Conservation (phyloP, 306 rosid genomes). For the Lathyrus sativus region DNA sequence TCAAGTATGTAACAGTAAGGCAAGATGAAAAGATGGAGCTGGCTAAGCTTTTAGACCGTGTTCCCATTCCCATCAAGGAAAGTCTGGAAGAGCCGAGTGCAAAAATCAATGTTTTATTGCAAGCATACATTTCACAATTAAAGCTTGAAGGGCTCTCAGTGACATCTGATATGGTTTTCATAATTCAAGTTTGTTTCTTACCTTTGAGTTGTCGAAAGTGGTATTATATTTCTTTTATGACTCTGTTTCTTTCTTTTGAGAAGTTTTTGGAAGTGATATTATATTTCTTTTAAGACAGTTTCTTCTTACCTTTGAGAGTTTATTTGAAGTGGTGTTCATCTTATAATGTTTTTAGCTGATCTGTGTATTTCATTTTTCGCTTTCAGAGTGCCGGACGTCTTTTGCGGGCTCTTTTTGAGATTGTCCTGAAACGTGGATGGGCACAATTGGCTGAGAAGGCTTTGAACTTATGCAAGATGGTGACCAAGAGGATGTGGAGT, state of each 20-base stretch:
- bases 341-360: slow-evolving; percentile 18
- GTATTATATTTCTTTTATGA: neutral
- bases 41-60: slow-evolving; percentile 85
- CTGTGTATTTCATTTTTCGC: slow-evolving; percentile 5
- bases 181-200: slow-evolving; percentile 71
- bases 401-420: slow-evolving; percentile 95
- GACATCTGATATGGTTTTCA: slow-evolving; percentile 95
- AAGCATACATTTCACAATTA: slow-evolving; percentile 86
- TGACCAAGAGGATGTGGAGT: slow-evolving; percentile 90
- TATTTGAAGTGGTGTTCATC: neutral
- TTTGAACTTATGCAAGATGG: slow-evolving; percentile 93
- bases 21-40: slow-evolving; percentile 95
- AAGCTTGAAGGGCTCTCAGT: slow-evolving; percentile 94
- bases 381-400: slow-evolving; percentile 93
- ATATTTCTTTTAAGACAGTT: neutral
- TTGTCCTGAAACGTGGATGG: slow-evolving; percentile 92
- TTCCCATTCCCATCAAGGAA: slow-evolving; percentile 96
- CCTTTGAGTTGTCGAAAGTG: neutral
- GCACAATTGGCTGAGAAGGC: slow-evolving; percentile 93
- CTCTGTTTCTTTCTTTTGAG: neutral
- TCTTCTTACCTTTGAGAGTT: neutral
- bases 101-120: slow-evolving; percentile 90
- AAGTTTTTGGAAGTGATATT: neutral
- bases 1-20: slow-evolving; percentile 88
- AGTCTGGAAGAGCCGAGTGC: slow-evolving; percentile 98